Evolutionary conservation across 768 basidiomycete species (phyloP).

Genomic region (Artomyces pyxidatus): DNA sequence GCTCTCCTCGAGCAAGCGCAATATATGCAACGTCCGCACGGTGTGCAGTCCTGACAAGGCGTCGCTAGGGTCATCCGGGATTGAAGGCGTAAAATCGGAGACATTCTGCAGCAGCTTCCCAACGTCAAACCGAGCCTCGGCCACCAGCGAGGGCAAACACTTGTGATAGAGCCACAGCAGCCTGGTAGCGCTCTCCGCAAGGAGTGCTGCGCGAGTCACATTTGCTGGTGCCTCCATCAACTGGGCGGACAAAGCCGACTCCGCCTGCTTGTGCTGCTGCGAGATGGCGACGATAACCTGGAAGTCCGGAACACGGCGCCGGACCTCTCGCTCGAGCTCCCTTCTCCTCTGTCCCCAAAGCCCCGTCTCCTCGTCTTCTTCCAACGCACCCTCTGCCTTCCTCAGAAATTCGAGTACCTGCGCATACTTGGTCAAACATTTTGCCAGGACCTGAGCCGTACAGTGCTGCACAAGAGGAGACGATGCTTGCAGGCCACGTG

Average conservation of each 20-base stretch:
- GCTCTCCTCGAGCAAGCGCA: slow-evolving; percentile 65
- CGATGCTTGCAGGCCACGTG: slow-evolving; percentile 71
- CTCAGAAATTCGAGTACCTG: slow-evolving; percentile 41
- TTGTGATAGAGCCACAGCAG: slow-evolving; percentile 82
- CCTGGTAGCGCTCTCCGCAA: slow-evolving; percentile 75
- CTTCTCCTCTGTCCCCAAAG: slow-evolving; percentile 60
- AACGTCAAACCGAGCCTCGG: slow-evolving; percentile 79
- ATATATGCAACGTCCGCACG: slow-evolving; percentile 67
- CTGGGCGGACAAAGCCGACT: not conserved
- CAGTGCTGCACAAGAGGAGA: slow-evolving; percentile 80
- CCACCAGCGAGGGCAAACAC: slow-evolving; percentile 62
- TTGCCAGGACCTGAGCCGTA: slow-evolving; percentile 68
- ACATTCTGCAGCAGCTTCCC: slow-evolving; percentile 64
- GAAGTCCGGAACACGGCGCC: slow-evolving; percentile 77
- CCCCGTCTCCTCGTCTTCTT: slow-evolving; percentile 54
- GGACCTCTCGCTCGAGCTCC: slow-evolving; percentile 71
- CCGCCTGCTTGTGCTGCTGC: slow-evolving; percentile 33
- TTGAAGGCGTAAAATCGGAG: slow-evolving; percentile 19
- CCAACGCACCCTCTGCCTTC: slow-evolving; percentile 44
- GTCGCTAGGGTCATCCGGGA: slow-evolving; percentile 22
- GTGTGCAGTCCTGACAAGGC: slow-evolving; percentile 39
- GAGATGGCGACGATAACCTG: slow-evolving; percentile 80
- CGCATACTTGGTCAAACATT: slow-evolving; percentile 67
- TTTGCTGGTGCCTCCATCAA: slow-evolving; percentile 11
- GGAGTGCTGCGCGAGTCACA: slow-evolving; percentile 44